These are phyloP conservation scores for Tricholoma saponaceum DNA, from an alignment of 768 basidiomycete genomes.

Conservation along the genomic window DNA sequence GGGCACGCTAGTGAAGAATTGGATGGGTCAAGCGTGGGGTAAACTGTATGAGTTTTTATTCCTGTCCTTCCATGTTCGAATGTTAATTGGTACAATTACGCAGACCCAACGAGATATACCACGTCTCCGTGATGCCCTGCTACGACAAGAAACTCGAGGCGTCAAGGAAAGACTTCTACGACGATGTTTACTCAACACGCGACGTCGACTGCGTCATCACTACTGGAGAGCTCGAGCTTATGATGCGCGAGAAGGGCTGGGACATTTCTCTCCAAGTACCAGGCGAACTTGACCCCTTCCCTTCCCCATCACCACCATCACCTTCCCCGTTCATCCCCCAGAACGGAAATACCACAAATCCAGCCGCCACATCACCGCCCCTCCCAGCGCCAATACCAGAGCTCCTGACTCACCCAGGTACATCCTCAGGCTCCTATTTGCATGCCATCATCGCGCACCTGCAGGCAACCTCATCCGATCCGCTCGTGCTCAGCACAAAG, in stretches of 20 bases:
- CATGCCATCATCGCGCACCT: constrained; percentile 69
- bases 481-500: constrained; percentile 49
- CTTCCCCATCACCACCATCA: constrained; percentile 8
- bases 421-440: constrained; percentile 91
- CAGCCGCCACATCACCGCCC: constrained; percentile 5
- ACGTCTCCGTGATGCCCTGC: constrained; percentile 98
- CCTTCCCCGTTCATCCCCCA: constrained; percentile 5
- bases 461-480: constrained; percentile 33
- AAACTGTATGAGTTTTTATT: constrained; percentile 44
- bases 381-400: constrained; percentile 49
- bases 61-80: neutral
- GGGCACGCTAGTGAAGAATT: constrained; percentile 90
- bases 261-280: constrained; percentile 59
- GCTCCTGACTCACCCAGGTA: constrained; percentile 73
- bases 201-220: constrained; percentile 98
- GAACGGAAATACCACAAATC: neutral
- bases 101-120: constrained; percentile 88
- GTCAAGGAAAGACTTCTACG: constrained; percentile 90
- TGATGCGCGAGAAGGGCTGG: constrained; percentile 81
- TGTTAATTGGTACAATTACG: constrained; percentile 4
- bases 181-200: constrained; percentile 72
- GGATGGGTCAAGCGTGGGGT: constrained; percentile 68
- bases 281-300: constrained; percentile 40
- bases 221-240: constrained; percentile 86
- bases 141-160: constrained; percentile 99